Percentiles rank a stretch among this genome's conserved stretches.
Conservation (phyloP, 1,284 basidiomycete species). For the Takashimella koratensis region DNA sequence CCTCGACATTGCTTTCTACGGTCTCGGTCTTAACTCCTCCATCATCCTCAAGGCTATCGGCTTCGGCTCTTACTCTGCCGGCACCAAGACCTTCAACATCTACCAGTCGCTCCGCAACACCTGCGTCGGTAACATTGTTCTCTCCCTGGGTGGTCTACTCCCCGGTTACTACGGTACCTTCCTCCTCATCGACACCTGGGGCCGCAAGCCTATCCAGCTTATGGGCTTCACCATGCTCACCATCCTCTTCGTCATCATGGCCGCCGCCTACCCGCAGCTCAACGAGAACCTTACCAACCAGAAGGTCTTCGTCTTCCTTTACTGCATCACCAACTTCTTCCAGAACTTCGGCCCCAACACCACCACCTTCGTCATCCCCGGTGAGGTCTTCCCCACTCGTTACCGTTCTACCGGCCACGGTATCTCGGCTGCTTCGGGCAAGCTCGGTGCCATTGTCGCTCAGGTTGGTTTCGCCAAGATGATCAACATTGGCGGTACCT, state of each 20-base stretch:
- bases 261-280: conserved; percentile 69
- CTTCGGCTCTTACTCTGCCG: conserved; percentile 49
- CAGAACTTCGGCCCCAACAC: conserved; percentile 66
- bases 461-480: conserved; percentile 73
- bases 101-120: conserved; percentile 36
- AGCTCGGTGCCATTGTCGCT: conserved; percentile 76
- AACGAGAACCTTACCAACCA: conserved; percentile 54
- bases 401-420: conserved; percentile 80
- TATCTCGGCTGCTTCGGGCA: conserved; percentile 77
- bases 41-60: conserved; percentile 58
- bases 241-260: conserved; percentile 49
- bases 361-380: conserved; percentile 76
- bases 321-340: conserved; percentile 51
- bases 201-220: conserved; percentile 55
- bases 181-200: conserved; percentile 46
- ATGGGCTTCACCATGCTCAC: conserved; percentile 68
- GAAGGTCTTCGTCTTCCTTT: conserved; percentile 55
- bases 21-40: conserved; percentile 73
- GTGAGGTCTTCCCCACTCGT: conserved; percentile 80
- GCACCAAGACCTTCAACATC: conserved; percentile 42
- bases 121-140: conserved; percentile 58
- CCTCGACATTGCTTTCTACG: conserved; percentile 71
- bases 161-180: conserved; percentile 52
- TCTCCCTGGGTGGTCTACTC: conserved; percentile 58
- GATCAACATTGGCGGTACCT: conserved; percentile 62